These are phyloP conservation scores for Jasminum sambac DNA, from an alignment of 257 asterid species.

Conservation along the genomic window DNA sequence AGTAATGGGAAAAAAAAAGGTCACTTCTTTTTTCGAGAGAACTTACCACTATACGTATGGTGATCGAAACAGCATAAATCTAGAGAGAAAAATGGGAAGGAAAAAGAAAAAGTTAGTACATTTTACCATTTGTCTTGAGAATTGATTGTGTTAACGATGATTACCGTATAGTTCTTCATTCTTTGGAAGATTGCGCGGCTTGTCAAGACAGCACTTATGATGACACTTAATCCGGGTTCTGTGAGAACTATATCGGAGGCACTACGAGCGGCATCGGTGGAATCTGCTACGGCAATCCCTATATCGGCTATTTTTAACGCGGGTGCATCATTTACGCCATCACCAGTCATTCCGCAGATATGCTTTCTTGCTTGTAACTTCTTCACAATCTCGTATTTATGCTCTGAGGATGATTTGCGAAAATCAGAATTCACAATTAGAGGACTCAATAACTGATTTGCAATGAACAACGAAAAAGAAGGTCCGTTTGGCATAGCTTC, in stretches of 20 bases:
- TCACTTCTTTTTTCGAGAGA: neutral
- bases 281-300: constrained; percentile 68
- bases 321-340: constrained; percentile 72
- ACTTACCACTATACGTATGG: constrained; percentile 75
- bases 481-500: neutral
- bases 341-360: constrained; percentile 76
- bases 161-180: constrained; percentile 65
- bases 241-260: constrained; percentile 73
- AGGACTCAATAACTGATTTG: neutral
- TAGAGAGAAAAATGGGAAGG: constrained; percentile 26
- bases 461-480: neutral
- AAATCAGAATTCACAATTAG: neutral
- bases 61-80: constrained; percentile 76
- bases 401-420: constrained; percentile 40
- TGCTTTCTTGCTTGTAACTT: constrained; percentile 53
- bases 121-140: neutral
- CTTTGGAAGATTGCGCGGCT: constrained; percentile 75
- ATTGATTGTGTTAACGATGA: neutral
- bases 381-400: constrained; percentile 68
- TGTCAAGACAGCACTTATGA: constrained; percentile 62
- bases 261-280: constrained; percentile 59
- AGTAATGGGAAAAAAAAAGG: neutral
- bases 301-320: constrained; percentile 68
- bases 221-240: constrained; percentile 66
- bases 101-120: neutral